A percentile compares a stretch with the other conserved stretches of the same genome.
phyloP scores from a whole-genome alignment of 148 eudicot genomes.

The Mesembryanthemum crystallinum region DNA sequence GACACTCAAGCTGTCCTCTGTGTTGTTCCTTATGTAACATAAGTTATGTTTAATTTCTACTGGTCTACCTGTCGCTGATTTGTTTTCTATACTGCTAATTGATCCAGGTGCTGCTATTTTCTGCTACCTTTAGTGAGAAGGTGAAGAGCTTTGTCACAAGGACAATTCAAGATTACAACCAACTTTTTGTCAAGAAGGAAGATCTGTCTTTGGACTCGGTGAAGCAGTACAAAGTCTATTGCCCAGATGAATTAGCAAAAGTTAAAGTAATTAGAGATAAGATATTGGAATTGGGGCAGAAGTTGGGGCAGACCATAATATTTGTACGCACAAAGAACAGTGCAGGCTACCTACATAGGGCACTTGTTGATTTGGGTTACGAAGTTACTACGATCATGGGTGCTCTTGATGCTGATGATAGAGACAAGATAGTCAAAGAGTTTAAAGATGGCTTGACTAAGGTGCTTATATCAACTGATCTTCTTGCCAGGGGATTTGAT shows the following conservation, averaged over 20 bases:
- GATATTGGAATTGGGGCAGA: conserved; percentile 75
- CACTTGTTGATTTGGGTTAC: conserved; percentile 71
- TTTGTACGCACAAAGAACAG: conserved; percentile 75
- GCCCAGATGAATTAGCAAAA: conserved; percentile 79
- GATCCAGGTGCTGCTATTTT: conserved; percentile 78
- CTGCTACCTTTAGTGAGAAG: conserved; percentile 76
- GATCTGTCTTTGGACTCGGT: conserved; percentile 75
- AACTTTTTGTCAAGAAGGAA: conserved; percentile 83
- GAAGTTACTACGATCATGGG: conserved; percentile 96
- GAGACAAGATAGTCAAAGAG: conserved; percentile 85
- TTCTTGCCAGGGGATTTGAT: conserved; percentile 94
- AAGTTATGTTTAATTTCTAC: background rate
- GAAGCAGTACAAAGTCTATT: conserved; percentile 76
- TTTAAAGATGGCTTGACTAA: conserved; percentile 86
- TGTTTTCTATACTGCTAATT: background rate
- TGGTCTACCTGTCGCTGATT: background rate
- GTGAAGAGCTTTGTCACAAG: conserved; percentile 63
- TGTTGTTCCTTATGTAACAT: background rate
- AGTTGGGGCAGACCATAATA: conserved; percentile 83
- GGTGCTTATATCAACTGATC: conserved; percentile 88
- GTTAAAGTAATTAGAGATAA: conserved; percentile 63
- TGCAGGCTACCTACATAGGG: conserved; percentile 59
- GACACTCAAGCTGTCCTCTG: background rate
- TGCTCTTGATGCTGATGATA: conserved; percentile 67
- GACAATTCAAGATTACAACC: conserved; percentile 66